Conservation (phyloP, 306 rosid genomes). For the Cicer judaicum region DNA sequence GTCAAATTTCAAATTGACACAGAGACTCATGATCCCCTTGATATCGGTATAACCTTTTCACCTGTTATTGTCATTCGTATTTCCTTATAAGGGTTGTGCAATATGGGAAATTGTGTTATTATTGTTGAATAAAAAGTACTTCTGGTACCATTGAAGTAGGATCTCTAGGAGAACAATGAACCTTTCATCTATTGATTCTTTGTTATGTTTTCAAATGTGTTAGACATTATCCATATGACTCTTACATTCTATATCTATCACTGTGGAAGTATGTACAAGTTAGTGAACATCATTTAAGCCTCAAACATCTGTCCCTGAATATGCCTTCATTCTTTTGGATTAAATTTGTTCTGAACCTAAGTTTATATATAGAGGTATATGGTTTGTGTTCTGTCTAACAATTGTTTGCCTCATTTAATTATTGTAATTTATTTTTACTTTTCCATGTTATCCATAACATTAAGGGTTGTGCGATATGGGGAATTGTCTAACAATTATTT, state of each 20-base stretch:
- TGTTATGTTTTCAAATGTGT: conserved; percentile 26
- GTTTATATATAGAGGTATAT: not conserved
- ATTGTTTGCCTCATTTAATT: conserved; percentile 12
- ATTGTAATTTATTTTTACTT: conserved; percentile 24
- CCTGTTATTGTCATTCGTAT: conserved; percentile 34
- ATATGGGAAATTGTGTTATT: conserved; percentile 24
- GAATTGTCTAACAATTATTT: not conserved
- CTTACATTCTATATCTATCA: not conserved
- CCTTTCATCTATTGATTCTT: conserved; percentile 9
- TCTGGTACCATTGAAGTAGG: conserved; percentile 29
- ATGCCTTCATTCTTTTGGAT: not conserved
- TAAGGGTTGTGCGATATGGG: too few relatives aligned
- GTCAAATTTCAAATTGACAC: conserved; percentile 98
- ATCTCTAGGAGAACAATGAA: conserved; percentile 22
- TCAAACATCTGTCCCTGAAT: not conserved
- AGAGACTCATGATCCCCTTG: conserved; percentile 99
- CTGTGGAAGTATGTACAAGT: not conserved
- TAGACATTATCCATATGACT: conserved; percentile 5
- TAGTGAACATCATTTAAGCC: conserved; percentile 13
- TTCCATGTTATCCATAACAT: not conserved
- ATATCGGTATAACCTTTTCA: conserved; percentile 66
- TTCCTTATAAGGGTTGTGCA: conserved; percentile 22
- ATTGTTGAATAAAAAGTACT: conserved; percentile 31
- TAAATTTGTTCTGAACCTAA: not conserved
- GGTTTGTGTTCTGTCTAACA: not conserved